Evolutionary conservation across 1,139 yeast species (phyloP).

Genomic region (Debaryomyces psychrophilus): DNA sequence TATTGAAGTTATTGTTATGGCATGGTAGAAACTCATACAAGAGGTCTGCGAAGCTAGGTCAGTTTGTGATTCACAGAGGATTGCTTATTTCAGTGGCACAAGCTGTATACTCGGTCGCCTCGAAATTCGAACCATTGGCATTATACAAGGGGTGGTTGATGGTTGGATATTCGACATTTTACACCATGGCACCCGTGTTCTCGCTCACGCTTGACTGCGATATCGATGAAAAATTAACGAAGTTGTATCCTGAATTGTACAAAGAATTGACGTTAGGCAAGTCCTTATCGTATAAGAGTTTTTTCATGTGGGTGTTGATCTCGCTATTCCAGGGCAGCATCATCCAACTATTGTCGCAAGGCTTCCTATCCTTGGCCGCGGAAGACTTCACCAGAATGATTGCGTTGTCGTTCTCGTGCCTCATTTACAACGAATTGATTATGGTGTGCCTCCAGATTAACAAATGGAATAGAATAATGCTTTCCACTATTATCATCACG

Average conservation of each 20-base stretch:
- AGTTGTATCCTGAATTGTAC: constrained; percentile 91
- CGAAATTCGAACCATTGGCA: constrained; percentile 90
- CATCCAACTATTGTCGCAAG: constrained; percentile 80
- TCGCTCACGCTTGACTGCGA: constrained; percentile 90
- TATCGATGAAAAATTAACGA: constrained; percentile 86
- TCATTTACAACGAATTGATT: constrained; percentile 80
- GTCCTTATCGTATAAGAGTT: constrained; percentile 82
- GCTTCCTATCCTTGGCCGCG: constrained; percentile 63
- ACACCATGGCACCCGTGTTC: constrained; percentile 98
- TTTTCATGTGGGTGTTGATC: constrained; percentile 87
- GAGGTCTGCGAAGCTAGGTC: constrained; percentile 91
- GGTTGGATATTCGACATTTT: constrained; percentile 97
- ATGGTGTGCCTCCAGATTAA: constrained; percentile 94
- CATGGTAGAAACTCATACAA: constrained; percentile 98
- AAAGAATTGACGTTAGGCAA: constrained; percentile 88
- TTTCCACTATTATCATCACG: constrained; percentile 72
- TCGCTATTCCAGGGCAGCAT: constrained; percentile 85
- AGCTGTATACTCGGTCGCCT: constrained; percentile 85
- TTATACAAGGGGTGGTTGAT: constrained; percentile 93
- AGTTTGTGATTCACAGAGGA: constrained; percentile 96
- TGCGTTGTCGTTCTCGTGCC: constrained; percentile 76
- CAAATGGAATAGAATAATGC: constrained; percentile 85
- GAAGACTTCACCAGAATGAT: constrained; percentile 74
- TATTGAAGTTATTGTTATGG: constrained; percentile 88
- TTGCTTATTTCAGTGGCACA: constrained; percentile 94